A percentile compares a stretch with the other conserved stretches of the same genome.
Evolutionary conservation across 1,139 yeast genomes (phyloP).

Genomic region (Lodderomyces margitis): DNA sequence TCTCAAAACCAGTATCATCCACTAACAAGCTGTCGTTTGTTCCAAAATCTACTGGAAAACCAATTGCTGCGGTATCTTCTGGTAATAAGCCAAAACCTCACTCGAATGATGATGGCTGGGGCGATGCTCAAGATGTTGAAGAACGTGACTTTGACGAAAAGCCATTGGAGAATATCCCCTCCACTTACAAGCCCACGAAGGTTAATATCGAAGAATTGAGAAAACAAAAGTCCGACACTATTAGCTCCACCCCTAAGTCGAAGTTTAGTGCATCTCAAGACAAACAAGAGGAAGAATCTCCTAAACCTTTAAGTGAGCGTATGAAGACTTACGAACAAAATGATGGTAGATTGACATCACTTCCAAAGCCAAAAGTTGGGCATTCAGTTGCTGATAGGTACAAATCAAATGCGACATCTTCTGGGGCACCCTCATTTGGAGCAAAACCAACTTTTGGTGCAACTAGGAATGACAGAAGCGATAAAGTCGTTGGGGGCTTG

Average conservation of each 20-base stretch:
- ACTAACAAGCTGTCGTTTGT: conserved; percentile 25
- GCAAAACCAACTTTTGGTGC: conserved; percentile 49
- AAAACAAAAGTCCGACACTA: conserved; percentile 47
- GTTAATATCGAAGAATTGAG: conserved; percentile 45
- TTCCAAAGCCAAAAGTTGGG: conserved; percentile 64
- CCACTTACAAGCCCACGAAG: conserved; percentile 70
- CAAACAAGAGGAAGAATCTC: conserved; percentile 28
- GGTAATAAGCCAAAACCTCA: conserved; percentile 24
- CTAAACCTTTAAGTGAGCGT: conserved; percentile 46
- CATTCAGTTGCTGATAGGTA: conserved; percentile 54
- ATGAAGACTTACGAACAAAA: conserved; percentile 29
- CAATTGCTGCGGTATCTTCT: conserved; percentile 22
- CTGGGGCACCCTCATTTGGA: conserved; percentile 46
- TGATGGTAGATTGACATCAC: conserved; percentile 51
- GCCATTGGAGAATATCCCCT: conserved; percentile 59
- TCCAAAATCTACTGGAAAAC: conserved; percentile 43
- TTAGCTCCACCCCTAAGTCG: conserved; percentile 40
- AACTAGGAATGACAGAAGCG: conserved; percentile 27
- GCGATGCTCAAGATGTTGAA: conserved; percentile 57
- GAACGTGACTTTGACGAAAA: conserved; percentile 66
- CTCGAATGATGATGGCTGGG: conserved; percentile 60
- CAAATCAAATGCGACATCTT: conserved; percentile 28
- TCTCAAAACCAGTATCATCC: conserved; percentile 23
- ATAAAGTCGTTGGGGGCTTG: conserved; percentile 60
- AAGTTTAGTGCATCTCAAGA: conserved; percentile 18